phyloP scores from a whole-genome alignment of 805 yeast species.

The Barnettozyma wickerhamii region DNA sequence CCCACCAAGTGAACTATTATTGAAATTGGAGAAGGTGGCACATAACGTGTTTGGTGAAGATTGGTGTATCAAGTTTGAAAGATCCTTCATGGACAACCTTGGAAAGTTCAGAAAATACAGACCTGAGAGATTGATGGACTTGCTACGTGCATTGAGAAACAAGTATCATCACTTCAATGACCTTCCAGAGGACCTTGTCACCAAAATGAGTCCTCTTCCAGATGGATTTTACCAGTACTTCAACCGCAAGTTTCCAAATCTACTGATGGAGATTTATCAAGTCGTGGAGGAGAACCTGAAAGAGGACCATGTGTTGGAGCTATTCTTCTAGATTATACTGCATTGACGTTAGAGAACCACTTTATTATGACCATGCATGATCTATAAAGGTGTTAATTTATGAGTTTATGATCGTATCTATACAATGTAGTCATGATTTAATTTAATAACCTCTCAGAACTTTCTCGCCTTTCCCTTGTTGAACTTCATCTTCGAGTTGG shows the following conservation, averaged over 20 bases:
- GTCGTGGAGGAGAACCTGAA: slow-evolving; percentile 52
- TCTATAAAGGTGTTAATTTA: too few species aligned
- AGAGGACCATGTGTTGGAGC: slow-evolving; percentile 58
- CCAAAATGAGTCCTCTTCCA: slow-evolving; percentile 74
- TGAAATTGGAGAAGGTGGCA: slow-evolving; percentile 51
- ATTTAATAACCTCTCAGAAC: background rate
- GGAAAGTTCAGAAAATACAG: slow-evolving; percentile 91
- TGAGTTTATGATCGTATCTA: too few species aligned
- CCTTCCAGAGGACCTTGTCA: slow-evolving; percentile 61
- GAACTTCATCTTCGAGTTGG: background rate
- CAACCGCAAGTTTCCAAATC: slow-evolving; percentile 66
- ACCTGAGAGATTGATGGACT: slow-evolving; percentile 72
- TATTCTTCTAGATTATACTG: slow-evolving; percentile 30
- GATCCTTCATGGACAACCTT: slow-evolving; percentile 70
- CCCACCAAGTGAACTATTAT: slow-evolving; percentile 62
- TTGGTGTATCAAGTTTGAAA: slow-evolving; percentile 76
- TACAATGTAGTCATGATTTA: background rate
- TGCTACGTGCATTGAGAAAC: slow-evolving; percentile 84
- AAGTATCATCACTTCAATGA: slow-evolving; percentile 95
- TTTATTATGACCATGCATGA: too few species aligned
- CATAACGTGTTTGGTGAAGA: slow-evolving; percentile 52
- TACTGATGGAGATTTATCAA: slow-evolving; percentile 70
- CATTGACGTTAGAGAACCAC: too few species aligned
- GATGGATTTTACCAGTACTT: slow-evolving; percentile 81
- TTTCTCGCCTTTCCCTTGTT: background rate